A percentile compares a stretch with the other conserved stretches of the same genome.
Evolutionary conservation across 1,284 basidiomycete species (phyloP).

Genomic region (Coniophora puteana): DNA sequence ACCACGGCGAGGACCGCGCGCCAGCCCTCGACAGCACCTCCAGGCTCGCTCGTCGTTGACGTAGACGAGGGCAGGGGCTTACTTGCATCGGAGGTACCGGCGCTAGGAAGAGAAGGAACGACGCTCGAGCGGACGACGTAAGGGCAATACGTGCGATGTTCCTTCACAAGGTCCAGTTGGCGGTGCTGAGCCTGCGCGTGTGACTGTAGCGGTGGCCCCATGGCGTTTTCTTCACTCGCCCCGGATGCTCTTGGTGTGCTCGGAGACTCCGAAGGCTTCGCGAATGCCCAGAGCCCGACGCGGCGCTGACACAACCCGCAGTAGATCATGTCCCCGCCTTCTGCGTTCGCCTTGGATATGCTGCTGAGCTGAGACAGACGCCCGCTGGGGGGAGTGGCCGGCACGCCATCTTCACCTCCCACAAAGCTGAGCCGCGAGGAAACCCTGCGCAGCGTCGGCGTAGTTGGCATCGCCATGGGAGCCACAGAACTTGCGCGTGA

Average conservation of each 20-base stretch:
- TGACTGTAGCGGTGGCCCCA: constrained; percentile 13
- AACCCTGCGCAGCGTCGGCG: background rate
- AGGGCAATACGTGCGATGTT: constrained; percentile 79
- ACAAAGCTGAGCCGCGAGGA: no score
- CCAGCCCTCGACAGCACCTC: constrained; percentile 67
- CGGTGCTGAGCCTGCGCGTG: constrained; percentile 36
- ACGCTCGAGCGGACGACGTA: constrained; percentile 69
- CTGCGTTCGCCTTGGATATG: constrained; percentile 9
- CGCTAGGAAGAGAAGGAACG: constrained; percentile 53
- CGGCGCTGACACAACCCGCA: constrained; percentile 72
- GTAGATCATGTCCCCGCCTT: constrained; percentile 52
- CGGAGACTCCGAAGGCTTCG: constrained; percentile 24
- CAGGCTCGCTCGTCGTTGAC: constrained; percentile 29
- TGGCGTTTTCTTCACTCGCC: no score
- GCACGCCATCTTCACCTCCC: no score
- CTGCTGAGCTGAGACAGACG: constrained; percentile 18
- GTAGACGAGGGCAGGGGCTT: constrained; percentile 17
- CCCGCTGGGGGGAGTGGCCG: constrained; percentile 14
- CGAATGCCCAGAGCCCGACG: constrained; percentile 73
- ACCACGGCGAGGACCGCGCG: constrained; percentile 64
- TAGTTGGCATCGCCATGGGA: constrained; percentile 14
- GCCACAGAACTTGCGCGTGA: constrained; percentile 18
- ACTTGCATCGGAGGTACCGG: constrained; percentile 16
- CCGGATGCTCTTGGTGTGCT: constrained; percentile 8
- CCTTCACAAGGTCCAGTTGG: constrained; percentile 68